Evolutionary conservation across 1,284 basidiomycete genomes (phyloP).

Genomic region (Naganishia sp.): DNA sequence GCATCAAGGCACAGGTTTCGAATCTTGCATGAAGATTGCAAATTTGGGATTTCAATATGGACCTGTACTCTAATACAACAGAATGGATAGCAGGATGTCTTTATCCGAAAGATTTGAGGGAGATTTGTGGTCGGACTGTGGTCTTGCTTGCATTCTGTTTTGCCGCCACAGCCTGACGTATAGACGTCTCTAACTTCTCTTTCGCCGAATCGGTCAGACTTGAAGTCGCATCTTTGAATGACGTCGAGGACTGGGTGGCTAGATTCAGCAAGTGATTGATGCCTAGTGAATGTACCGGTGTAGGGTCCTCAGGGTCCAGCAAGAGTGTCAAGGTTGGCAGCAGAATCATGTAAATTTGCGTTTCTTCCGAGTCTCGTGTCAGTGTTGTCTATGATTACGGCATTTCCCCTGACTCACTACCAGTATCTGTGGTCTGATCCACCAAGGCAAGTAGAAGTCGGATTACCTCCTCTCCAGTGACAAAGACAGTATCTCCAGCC

Average conservation of each 20-base stretch:
- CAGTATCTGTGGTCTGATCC: constrained; percentile 60
- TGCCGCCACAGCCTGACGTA: constrained; percentile 71
- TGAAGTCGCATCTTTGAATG: constrained; percentile 83
- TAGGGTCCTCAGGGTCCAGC: constrained; percentile 62
- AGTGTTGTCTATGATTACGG: background rate
- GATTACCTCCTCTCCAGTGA: constrained; percentile 72
- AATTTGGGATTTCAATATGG: background rate
- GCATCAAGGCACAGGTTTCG: background rate
- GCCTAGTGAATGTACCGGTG: constrained; percentile 63
- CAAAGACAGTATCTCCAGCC: constrained; percentile 57
- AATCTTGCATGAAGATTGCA: background rate
- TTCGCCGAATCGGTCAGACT: constrained; percentile 65
- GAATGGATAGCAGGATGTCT: background rate
- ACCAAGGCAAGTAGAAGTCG: constrained; percentile 72
- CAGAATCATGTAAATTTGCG: constrained; percentile 71
- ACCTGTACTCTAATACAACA: background rate
- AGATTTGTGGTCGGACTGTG: constrained; percentile 69
- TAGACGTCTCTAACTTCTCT: constrained; percentile 71
- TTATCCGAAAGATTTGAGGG: constrained; percentile 67
- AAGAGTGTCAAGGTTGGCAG: constrained; percentile 76
- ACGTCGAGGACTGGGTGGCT: constrained; percentile 69
- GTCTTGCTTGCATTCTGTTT: constrained; percentile 44
- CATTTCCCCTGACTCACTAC: constrained; percentile 5
- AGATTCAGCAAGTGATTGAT: constrained; percentile 74
- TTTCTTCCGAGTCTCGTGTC: constrained; percentile 55